Percentiles rank a stretch among this genome's conserved stretches.
Conservation (phyloP, 1,284 basidiomycete species). For the Trichosporon coremiiforme region DNA sequence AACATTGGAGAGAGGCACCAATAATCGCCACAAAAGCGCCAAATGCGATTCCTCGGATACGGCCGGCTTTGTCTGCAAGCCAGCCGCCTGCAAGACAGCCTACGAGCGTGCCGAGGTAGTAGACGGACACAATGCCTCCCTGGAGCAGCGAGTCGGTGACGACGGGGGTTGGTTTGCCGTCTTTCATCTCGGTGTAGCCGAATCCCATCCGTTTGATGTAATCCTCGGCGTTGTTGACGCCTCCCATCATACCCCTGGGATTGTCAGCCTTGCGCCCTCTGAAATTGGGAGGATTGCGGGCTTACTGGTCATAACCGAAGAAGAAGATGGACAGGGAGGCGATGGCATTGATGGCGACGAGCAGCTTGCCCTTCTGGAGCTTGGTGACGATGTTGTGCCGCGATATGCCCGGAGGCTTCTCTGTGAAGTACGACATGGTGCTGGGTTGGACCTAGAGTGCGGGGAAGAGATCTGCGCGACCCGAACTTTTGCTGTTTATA, state of each 20-base stretch:
- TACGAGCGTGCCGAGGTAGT: slow-evolving; percentile 44
- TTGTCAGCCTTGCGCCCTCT: slow-evolving; percentile 21
- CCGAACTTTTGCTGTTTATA: background rate
- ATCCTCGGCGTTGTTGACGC: slow-evolving; percentile 38
- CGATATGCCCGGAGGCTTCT: slow-evolving; percentile 16
- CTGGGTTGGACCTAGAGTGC: background rate
- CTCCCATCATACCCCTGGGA: slow-evolving; percentile 34
- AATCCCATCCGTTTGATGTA: slow-evolving; percentile 39
- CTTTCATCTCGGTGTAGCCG: slow-evolving; percentile 33
- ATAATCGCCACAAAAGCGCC: slow-evolving; percentile 42
- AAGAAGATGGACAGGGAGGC: slow-evolving; percentile 39
- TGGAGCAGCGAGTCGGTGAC: slow-evolving; percentile 61
- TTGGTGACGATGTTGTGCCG: slow-evolving; percentile 31
- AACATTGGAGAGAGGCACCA: slow-evolving; percentile 65
- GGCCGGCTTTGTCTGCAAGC: slow-evolving; percentile 49
- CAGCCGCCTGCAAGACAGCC: slow-evolving; percentile 41
- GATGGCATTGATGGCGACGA: slow-evolving; percentile 38
- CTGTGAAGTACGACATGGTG: background rate
- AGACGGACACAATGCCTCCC: slow-evolving; percentile 44
- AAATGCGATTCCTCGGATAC: slow-evolving; percentile 64
- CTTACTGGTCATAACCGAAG: slow-evolving; percentile 36
- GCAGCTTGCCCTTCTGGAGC: slow-evolving; percentile 29
- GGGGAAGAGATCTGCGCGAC: background rate
- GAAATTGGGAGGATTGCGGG: background rate
- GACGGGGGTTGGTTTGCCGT: slow-evolving; percentile 44